Evolutionary conservation across 2,329 filamentous ascomycete genomes (phyloP).

Genomic region (Fusarium decemcellulare): DNA sequence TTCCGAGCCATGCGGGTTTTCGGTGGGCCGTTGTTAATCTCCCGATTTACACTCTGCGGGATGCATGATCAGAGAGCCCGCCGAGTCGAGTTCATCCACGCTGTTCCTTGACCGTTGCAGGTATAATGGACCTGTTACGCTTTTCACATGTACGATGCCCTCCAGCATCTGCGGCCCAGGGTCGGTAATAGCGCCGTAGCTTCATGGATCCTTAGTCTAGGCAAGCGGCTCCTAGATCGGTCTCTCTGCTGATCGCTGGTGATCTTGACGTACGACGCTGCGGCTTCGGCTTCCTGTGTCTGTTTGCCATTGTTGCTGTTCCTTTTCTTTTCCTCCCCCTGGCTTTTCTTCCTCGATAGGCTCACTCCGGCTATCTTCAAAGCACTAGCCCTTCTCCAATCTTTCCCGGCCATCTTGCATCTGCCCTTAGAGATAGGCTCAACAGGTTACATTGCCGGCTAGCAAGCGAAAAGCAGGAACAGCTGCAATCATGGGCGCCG

Average conservation of each 20-base stretch:
- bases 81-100: no score
- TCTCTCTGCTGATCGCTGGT: background rate
- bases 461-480: background rate
- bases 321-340: background rate
- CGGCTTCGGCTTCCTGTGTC: slow-evolving; percentile 2
- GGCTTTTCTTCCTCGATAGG: slow-evolving; percentile 1
- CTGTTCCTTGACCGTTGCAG: no score
- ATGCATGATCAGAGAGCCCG: no score
- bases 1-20: background rate
- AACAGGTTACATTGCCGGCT: slow-evolving; percentile 1
- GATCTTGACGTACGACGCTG: slow-evolving; percentile 3
- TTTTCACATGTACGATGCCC: no score
- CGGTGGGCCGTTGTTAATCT: slow-evolving; percentile 19
- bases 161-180: no score
- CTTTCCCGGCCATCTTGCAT: no score
- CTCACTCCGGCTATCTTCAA: no score
- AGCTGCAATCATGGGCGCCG: slow-evolving; percentile 27
- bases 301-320: background rate
- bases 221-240: slow-evolving; percentile 32
- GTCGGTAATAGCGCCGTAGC: no score
- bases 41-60: background rate
- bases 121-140: no score
- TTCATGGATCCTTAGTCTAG: no score
- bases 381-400: no score
- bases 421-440: background rate